A percentile compares a stretch with the other conserved stretches of the same genome.
phyloP scores from a whole-genome alignment of 129 eudicot genomes.

The Gnaphalium uliginosum region DNA sequence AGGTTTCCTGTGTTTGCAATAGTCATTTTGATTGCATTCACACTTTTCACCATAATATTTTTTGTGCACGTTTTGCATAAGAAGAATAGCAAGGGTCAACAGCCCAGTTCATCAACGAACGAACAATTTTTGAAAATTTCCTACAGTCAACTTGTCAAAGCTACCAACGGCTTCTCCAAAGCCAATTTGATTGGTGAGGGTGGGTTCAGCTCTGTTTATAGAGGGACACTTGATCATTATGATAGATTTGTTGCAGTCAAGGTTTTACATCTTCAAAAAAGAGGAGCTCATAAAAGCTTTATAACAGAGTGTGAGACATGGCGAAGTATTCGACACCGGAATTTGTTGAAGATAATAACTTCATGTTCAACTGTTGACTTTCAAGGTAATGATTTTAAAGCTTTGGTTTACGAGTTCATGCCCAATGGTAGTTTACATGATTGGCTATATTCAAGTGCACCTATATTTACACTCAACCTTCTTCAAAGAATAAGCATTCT shows the following conservation, averaged over 20 bases:
- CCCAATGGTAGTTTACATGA: constrained; percentile 15
- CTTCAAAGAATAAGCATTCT: constrained; percentile 18
- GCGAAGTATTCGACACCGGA: neutral
- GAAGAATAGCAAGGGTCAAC: neutral
- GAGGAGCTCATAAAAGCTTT: constrained; percentile 28
- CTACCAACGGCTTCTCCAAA: constrained; percentile 32
- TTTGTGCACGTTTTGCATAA: neutral
- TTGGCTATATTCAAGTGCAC: constrained; percentile 14
- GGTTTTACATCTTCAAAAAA: constrained; percentile 26
- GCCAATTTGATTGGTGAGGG: constrained; percentile 32
- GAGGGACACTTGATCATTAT: constrained; percentile 20
- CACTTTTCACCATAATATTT: neutral
- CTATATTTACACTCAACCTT: neutral
- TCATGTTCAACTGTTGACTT: neutral
- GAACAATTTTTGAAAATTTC: constrained; percentile 19
- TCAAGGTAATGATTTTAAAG: constrained; percentile 1
- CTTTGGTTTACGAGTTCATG: neutral
- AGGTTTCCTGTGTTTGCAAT: neutral
- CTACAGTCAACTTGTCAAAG: constrained; percentile 20
- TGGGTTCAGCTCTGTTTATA: constrained; percentile 13
- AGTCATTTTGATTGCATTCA: neutral
- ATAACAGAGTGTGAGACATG: constrained; percentile 30
- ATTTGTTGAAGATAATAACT: neutral
- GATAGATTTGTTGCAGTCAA: constrained; percentile 32
- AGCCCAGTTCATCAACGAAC: neutral